These are phyloP conservation scores for Cryptococcus jaspeensis DNA, from an alignment of 1,284 basidiomycete species.

Conservation along the genomic window DNA sequence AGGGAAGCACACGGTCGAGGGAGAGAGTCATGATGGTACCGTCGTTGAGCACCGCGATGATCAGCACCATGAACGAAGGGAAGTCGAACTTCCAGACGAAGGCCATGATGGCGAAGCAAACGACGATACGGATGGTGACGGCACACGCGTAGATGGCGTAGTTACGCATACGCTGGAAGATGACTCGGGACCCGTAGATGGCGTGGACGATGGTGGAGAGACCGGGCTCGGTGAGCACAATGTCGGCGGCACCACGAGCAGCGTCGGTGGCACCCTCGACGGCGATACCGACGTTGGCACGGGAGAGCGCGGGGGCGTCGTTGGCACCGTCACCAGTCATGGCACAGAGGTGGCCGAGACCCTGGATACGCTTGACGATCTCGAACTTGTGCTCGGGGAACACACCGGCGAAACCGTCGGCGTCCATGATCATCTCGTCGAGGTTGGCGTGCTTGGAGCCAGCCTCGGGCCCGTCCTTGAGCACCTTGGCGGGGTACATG, in stretches of 20 bases:
- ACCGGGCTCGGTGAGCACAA: slow-evolving; percentile 92
- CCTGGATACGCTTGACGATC: slow-evolving; percentile 90
- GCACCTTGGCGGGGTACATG: slow-evolving; percentile 94
- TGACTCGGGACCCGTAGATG: slow-evolving; percentile 90
- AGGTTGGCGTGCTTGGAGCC: slow-evolving; percentile 72
- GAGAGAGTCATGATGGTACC: slow-evolving; percentile 99
- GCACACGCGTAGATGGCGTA: slow-evolving; percentile 94
- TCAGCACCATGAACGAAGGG: slow-evolving; percentile 99
- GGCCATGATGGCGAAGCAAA: slow-evolving; percentile 92
- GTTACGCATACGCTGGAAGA: slow-evolving; percentile 97
- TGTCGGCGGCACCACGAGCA: slow-evolving; percentile 91
- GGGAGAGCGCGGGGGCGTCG: slow-evolving; percentile 88
- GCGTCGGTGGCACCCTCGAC: slow-evolving; percentile 96
- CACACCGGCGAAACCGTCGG: slow-evolving; percentile 77
- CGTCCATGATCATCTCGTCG: slow-evolving; percentile 80
- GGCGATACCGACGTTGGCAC: slow-evolving; percentile 95
- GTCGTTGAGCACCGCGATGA: slow-evolving; percentile 95
- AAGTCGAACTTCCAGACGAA: slow-evolving; percentile 94
- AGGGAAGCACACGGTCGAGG: slow-evolving; percentile 92
- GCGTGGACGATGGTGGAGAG: slow-evolving; percentile 95
- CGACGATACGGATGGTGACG: slow-evolving; percentile 97
- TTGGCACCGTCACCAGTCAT: slow-evolving; percentile 98
- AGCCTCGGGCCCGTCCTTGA: slow-evolving; percentile 84
- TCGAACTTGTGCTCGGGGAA: slow-evolving; percentile 96
- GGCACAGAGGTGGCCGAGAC: slow-evolving; percentile 79